Evolutionary conservation across 768 basidiomycete species (phyloP), one percentile per base, ranked within the genome.

Genomic region (Agaricus bisporus): DNA sequence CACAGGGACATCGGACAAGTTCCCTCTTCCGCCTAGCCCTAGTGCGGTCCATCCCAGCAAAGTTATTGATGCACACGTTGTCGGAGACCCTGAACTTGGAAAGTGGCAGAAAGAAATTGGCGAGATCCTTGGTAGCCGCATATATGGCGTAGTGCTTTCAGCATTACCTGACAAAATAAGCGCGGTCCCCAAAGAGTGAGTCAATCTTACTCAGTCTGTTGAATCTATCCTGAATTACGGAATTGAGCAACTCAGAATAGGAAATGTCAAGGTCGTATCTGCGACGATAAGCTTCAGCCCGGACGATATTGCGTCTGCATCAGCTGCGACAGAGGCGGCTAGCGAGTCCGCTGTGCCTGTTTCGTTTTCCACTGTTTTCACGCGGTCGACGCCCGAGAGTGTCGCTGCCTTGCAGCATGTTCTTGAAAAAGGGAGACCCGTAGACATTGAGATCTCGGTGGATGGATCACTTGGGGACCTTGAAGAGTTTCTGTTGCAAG

Each of bases 391-490:
- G 8, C 73, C 79, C 0, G 71, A 72, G 32, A 75, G 77, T 0
- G 72, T 81, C 45, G 74, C 74, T 17, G 83, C 78, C 47, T 69
- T 93, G 41, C 69, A 68, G 57, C 86, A 84, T 82, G 88, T 86
- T 2, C 68, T 93, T 9, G 70, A 78, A 44, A 73, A 75, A 46
- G 83, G 79, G 39, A 74, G 75, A 49, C 78, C 80, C 15, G 78
- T 93, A 22, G 88, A 91, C 61, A 78, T 93, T 56, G 81, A 88
- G 60, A 73, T 91, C 46, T 74, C 87, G 46, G 73, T 77, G 4
- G 80, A 82, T 48, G 63, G 77, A 11, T 71, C 78, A 3, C 72
- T 79, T 25, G 88, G 91, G 49, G 73, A 69, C 0, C 77, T 93
- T 28, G 84, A 88, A 63, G 89, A 91, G 51, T 63, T 89, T 48